phyloP scores from a whole-genome alignment of 179 eudicot species.

The Sideroxylon spinosum region DNA sequence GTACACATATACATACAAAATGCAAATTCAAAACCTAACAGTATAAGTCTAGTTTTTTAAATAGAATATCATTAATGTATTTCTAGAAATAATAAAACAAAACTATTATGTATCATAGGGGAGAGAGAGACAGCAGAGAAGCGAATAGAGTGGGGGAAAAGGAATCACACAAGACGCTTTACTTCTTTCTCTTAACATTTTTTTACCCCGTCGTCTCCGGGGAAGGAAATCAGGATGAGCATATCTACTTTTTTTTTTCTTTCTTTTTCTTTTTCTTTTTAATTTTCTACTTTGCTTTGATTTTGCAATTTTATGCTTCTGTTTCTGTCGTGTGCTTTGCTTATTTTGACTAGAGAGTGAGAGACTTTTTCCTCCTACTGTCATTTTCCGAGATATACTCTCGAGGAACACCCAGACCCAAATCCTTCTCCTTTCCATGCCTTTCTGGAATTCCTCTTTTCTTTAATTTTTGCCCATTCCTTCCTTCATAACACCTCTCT shows the following conservation, averaged over 20 bases:
- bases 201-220: conserved; percentile 40
- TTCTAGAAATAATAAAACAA: conserved; percentile 9
- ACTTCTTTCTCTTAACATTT: conserved; percentile 25
- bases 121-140: conserved; percentile 18
- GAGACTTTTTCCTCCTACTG: conserved; percentile 32
- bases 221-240: conserved; percentile 28
- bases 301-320: neutral
- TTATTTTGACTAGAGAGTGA: conserved; percentile 33
- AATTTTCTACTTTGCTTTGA: neutral
- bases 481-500: neutral
- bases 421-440: conserved; percentile 25
- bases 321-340: conserved; percentile 1
- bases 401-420: conserved; percentile 30
- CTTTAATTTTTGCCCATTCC: neutral
- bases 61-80: conserved; percentile 17
- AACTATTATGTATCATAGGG: neutral
- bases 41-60: conserved; percentile 1
- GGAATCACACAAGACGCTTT: conserved; percentile 24
- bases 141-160: conserved; percentile 37
- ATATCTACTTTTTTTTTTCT: neutral
- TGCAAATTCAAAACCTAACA: neutral
- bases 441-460: conserved; percentile 24
- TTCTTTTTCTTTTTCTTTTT: neutral
- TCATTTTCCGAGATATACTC: conserved; percentile 53
- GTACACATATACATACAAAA: neutral